A percentile compares a stretch with the other conserved stretches of the same genome.
phyloP scores from a whole-genome alignment of 2,329 filamentous ascomycete genomes.

The Hyphodiscus sp. region DNA sequence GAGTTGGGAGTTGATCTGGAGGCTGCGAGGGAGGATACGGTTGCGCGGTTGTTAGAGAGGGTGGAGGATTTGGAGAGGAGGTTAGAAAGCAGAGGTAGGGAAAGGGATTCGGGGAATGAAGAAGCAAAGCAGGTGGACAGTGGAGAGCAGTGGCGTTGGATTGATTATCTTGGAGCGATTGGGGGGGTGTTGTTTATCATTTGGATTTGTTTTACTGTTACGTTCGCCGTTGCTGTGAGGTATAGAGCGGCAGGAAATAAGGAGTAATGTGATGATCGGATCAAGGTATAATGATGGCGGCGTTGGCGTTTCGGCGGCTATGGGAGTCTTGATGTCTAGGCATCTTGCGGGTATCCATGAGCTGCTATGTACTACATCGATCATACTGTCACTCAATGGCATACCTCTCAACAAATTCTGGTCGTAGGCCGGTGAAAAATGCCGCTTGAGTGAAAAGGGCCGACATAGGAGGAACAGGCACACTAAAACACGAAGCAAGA shows the following conservation, averaged over 20 bases:
- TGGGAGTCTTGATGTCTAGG: too few species aligned
- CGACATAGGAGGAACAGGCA: too few species aligned
- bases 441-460: too few species aligned
- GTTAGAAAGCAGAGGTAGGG: background rate
- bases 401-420: too few species aligned
- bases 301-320: too few species aligned
- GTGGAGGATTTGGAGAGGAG: background rate
- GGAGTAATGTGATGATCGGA: background rate
- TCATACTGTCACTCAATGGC: too few species aligned
- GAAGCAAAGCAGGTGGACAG: background rate
- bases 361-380: too few species aligned
- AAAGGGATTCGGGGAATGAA: background rate
- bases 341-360: too few species aligned
- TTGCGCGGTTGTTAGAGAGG: conserved; percentile 2
- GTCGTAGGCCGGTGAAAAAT: too few species aligned
- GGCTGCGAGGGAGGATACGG: background rate
- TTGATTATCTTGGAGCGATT: background rate
- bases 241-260: background rate
- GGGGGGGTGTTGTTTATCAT: background rate
- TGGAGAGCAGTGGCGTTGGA: background rate
- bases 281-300: background rate
- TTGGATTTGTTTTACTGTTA: background rate
- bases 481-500: too few species aligned
- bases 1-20: background rate
- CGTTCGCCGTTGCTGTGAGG: background rate